Evolutionary conservation across 2,329 filamentous ascomycete genomes (phyloP).

Genomic region (Aspergillus pseudoglaucus): DNA sequence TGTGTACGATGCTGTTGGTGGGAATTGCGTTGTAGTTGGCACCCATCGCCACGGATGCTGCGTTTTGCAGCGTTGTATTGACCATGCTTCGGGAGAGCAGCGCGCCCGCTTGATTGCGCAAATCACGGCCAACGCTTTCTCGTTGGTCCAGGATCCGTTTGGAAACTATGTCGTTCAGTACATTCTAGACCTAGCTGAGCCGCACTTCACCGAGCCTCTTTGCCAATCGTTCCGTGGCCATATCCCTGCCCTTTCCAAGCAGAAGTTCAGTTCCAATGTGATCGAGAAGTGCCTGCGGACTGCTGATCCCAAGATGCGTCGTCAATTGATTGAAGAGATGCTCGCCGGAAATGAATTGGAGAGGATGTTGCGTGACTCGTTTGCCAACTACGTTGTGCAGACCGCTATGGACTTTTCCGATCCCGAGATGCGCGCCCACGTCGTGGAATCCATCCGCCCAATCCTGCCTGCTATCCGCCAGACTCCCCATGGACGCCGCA

Average conservation of each 20-base stretch:
- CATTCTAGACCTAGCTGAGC: conserved; percentile 88
- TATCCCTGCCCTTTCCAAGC: conserved; percentile 69
- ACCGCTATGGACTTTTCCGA: conserved; percentile 86
- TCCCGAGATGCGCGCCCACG: conserved; percentile 60
- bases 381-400: conserved; percentile 97
- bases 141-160: conserved; percentile 91
- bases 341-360: conserved; percentile 69
- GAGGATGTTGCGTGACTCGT: conserved; percentile 81
- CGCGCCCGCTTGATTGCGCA: conserved; percentile 77
- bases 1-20: conserved; percentile 91
- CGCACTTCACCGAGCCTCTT: conserved; percentile 79
- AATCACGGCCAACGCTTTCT: conserved; percentile 82
- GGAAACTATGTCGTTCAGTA: conserved; percentile 99
- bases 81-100: conserved; percentile 86
- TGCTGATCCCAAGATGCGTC: conserved; percentile 65
- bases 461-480: conserved; percentile 77
- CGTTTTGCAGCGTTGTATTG: conserved; percentile 95
- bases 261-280: conserved; percentile 99
- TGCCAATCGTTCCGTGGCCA: conserved; percentile 72
- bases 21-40: conserved; percentile 79
- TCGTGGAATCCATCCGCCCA: conserved; percentile 80
- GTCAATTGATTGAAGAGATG: conserved; percentile 80
- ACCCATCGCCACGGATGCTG: conserved; percentile 98
- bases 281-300: conserved; percentile 94
- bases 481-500: conserved; percentile 89